Conservation (phyloP, 1,139 yeast genomes). For the Ogataea hybrid region DNA sequence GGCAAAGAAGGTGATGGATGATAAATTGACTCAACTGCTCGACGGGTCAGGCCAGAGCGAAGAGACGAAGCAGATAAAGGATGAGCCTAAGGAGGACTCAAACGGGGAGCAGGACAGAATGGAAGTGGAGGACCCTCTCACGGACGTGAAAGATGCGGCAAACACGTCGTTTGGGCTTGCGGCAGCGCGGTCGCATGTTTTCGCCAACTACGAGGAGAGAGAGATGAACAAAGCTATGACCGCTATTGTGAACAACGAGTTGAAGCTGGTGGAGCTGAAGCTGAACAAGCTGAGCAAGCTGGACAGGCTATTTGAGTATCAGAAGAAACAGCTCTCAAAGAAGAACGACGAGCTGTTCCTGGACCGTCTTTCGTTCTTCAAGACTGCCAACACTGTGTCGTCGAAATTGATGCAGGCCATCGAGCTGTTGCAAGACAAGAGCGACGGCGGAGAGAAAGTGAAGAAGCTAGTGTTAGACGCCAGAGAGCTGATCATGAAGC, state of each 20-base stretch:
- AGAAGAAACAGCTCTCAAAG: conserved; percentile 67
- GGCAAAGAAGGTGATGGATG: conserved; percentile 60
- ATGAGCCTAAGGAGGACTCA: background rate
- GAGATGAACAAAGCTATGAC: conserved; percentile 63
- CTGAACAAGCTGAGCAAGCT: conserved; percentile 64
- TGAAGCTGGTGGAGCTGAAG: conserved; percentile 75
- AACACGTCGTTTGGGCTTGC: conserved; percentile 60
- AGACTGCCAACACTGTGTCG: conserved; percentile 53
- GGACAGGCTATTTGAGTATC: conserved; percentile 77
- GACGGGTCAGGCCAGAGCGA: conserved; percentile 18
- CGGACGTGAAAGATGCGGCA: conserved; percentile 45
- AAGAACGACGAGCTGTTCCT: conserved; percentile 81
- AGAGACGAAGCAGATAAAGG: conserved; percentile 1
- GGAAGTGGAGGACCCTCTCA: conserved; percentile 19
- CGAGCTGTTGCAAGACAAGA: conserved; percentile 33
- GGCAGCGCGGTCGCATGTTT: conserved; percentile 81
- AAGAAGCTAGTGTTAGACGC: conserved; percentile 44
- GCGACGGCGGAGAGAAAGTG: conserved; percentile 21
- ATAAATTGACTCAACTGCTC: conserved; percentile 41
- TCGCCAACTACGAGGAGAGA: conserved; percentile 80
- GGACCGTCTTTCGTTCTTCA: conserved; percentile 72
- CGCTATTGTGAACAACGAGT: conserved; percentile 65
- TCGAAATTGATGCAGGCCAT: conserved; percentile 47
- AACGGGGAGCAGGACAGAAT: conserved; percentile 1
- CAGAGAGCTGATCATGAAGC: conserved; percentile 49